Evolutionary conservation across 2,329 filamentous ascomycete genomes (phyloP).

Genomic region (Hypoxylon sp.): DNA sequence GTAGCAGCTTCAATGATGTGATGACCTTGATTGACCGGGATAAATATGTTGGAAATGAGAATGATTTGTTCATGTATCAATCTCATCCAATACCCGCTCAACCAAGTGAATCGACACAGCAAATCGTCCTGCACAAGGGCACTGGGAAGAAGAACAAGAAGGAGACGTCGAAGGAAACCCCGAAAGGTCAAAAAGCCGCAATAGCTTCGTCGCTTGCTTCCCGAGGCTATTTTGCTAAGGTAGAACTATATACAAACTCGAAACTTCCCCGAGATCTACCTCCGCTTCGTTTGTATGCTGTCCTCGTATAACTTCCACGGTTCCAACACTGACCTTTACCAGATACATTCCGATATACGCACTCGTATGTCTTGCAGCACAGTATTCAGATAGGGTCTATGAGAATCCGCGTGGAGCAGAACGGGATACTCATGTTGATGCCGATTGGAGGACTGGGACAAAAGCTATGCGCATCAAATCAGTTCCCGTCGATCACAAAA

Average conservation of each 20-base stretch:
- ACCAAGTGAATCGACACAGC: conserved; percentile 31
- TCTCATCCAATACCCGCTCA: conserved; percentile 36
- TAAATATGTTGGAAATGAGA: conserved; percentile 64
- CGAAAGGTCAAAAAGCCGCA: conserved; percentile 56
- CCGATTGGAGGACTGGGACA: conserved; percentile 79
- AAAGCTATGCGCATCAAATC: conserved; percentile 90
- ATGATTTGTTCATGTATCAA: conserved; percentile 63
- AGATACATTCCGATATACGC: conserved; percentile 82
- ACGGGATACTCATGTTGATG: conserved; percentile 75
- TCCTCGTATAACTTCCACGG: neutral
- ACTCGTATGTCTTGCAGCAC: conserved; percentile 81
- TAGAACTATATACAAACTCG: conserved; percentile 83
- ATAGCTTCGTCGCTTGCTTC: conserved; percentile 56
- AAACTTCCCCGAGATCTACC: conserved; percentile 76
- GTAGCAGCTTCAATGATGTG: conserved; percentile 73
- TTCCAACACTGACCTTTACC: conserved; percentile 38
- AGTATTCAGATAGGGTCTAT: conserved; percentile 83
- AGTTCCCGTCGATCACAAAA: conserved; percentile 80
- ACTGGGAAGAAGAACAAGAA: conserved; percentile 51
- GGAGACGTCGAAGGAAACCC: conserved; percentile 52
- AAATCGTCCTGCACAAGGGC: conserved; percentile 34
- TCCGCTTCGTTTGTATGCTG: conserved; percentile 73
- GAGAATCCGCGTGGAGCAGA: conserved; percentile 72
- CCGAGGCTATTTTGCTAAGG: conserved; percentile 78
- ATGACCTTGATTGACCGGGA: conserved; percentile 80